Percentiles rank a stretch among this genome's conserved stretches.
Evolutionary conservation across 352 stramenopile genomes (phyloP).

Genomic region (Globisporangium spinosum): DNA sequence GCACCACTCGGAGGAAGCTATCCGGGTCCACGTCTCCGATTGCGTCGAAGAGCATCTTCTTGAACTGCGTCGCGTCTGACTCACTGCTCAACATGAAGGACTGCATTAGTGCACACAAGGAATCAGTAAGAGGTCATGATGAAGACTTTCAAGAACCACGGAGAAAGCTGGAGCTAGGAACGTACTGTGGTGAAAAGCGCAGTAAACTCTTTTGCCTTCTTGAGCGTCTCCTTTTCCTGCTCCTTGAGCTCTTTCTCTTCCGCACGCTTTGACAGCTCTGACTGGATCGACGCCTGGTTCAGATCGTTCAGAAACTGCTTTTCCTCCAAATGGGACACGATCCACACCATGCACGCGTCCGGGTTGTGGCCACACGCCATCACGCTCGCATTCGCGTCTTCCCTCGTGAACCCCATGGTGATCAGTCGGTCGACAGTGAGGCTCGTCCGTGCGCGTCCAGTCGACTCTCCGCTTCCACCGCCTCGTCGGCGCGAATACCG

Average conservation of each 20-base stretch:
- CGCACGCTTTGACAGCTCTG: slow-evolving; percentile 58
- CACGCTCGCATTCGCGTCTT: slow-evolving; percentile 66
- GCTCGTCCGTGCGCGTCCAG: slow-evolving; percentile 36
- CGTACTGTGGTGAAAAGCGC: slow-evolving; percentile 61
- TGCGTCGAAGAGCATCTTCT: slow-evolving; percentile 40
- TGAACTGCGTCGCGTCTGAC: slow-evolving; percentile 34
- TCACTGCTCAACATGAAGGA: slow-evolving; percentile 52
- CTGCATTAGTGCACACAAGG: slow-evolving; percentile 20
- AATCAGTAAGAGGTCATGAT: background rate
- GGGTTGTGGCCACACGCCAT: slow-evolving; percentile 47
- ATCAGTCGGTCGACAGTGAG: slow-evolving; percentile 56
- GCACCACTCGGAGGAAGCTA: slow-evolving; percentile 41
- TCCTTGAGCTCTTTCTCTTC: slow-evolving; percentile 60
- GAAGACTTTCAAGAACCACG: background rate
- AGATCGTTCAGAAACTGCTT: slow-evolving; percentile 63
- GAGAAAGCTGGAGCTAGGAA: background rate
- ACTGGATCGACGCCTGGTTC: slow-evolving; percentile 74
- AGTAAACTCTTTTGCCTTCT: slow-evolving; percentile 52
- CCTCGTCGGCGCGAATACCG: slow-evolving; percentile 17
- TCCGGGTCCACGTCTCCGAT: slow-evolving; percentile 44
- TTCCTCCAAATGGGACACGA: slow-evolving; percentile 72
- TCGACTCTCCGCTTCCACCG: background rate
- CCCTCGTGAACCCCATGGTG: slow-evolving; percentile 55
- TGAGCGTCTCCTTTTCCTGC: slow-evolving; percentile 48
- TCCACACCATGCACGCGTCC: slow-evolving; percentile 81